Conservation (phyloP, 208 protist genomes). For the Acanthamoeba royreba region DNA sequence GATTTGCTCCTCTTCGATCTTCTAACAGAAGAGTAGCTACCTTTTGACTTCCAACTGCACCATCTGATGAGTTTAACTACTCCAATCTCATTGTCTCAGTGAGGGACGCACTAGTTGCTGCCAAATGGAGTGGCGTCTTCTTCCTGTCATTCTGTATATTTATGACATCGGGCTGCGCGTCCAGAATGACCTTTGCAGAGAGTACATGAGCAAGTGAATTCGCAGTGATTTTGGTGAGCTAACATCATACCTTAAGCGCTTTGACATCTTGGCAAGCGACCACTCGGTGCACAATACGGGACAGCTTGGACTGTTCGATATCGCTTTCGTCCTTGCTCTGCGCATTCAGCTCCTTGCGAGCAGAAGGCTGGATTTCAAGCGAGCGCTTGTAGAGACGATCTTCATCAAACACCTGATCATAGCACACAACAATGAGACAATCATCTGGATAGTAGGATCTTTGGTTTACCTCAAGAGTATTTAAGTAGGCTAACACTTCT, state of each 20-base stretch:
- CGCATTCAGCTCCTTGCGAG: not conserved
- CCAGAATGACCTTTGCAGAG: not conserved
- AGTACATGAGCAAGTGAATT: not conserved
- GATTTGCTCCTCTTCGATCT: not conserved
- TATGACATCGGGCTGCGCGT: conserved; percentile 9
- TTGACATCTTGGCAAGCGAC: conserved; percentile 11
- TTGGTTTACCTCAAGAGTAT: not conserved
- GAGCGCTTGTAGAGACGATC: not conserved
- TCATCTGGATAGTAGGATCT: not conserved
- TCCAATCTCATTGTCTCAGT: not conserved
- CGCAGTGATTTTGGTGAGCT: not conserved
- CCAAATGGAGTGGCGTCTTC: conserved; percentile 16
- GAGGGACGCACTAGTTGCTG: not conserved
- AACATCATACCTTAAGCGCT: not conserved
- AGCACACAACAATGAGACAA: too few species aligned
- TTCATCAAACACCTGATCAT: conserved; percentile 16
- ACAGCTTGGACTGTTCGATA: not conserved
- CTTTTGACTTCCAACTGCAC: not conserved
- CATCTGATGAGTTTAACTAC: not conserved
- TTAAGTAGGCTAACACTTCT: not conserved
- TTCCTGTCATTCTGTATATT: not conserved
- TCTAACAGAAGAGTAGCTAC: not conserved
- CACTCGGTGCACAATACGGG: not conserved
- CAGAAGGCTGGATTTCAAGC: conserved; percentile 3
- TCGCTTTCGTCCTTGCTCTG: not conserved